Percentiles rank a stretch among this genome's conserved stretches.
phyloP scores from a whole-genome alignment of 2,329 filamentous ascomycete species.

The Dactylellina sp. region DNA sequence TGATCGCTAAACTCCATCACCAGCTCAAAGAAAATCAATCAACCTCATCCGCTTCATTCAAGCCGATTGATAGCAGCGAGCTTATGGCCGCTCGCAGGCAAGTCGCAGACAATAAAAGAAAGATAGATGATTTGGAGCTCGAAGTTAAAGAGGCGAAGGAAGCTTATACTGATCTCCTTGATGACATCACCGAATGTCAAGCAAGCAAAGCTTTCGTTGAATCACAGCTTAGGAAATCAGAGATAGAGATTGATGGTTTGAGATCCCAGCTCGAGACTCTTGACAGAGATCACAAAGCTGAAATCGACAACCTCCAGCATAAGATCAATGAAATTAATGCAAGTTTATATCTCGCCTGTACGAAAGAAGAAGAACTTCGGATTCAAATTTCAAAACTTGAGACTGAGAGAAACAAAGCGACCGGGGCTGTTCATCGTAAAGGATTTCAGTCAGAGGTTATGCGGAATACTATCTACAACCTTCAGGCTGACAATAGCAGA shows the following conservation, averaged over 20 bases:
- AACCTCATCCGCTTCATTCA: not conserved
- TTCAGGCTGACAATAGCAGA: constrained; percentile 24
- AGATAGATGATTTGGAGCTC: not conserved
- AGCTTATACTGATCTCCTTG: constrained; percentile 16
- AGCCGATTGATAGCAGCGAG: not conserved
- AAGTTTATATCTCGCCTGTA: not conserved
- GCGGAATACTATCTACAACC: constrained; percentile 35
- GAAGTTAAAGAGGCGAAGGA: not conserved
- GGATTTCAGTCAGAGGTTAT: constrained; percentile 17
- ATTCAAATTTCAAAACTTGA: constrained; percentile 7
- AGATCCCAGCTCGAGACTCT: not conserved
- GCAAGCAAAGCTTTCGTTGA: not conserved
- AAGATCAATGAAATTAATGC: constrained; percentile 1
- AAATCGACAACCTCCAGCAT: not conserved
- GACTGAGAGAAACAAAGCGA: constrained; percentile 2
- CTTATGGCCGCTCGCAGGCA: constrained; percentile 2
- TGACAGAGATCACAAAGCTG: not conserved
- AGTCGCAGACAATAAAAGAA: not conserved
- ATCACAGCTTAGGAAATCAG: constrained; percentile 6
- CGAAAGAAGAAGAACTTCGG: not conserved
- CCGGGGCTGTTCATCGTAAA: constrained; percentile 10
- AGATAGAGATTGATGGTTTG: not conserved
- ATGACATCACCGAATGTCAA: not conserved
- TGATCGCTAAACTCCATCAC: constrained; percentile 1
- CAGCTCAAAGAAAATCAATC: constrained; percentile 4